Base-by-base conservation (phyloP, 306 rosid species). In the Vigna angularis region DNA sequence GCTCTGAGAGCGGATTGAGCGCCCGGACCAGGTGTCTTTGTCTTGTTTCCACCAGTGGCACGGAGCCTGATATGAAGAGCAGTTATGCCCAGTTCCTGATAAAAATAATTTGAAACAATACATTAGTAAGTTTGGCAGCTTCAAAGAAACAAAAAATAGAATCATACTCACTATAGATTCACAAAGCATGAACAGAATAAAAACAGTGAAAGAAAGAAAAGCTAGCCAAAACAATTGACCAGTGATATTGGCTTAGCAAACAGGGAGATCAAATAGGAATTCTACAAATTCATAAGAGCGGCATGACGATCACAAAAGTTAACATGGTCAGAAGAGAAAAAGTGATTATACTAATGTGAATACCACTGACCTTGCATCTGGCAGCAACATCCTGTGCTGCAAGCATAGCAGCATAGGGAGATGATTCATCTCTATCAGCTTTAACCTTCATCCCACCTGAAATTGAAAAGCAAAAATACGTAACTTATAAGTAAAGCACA, bases 391-490 rank as follows among this genome's bases (percentile, higher is more conserved):
- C 98, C 30, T 90, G 98, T 1, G 98, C 97, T 1, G 97, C 97
- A 89, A 93, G 94, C 98, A 93, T 91, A 51, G 98, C 97, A 10
- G 96, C 98, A 73, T 93, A 93, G 0, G 98, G 98, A 3, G 97
- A 91, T 9, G 98, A 93, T 67, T 93, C 98, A 72, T 93, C 98
- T 73, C 97, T 85, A 71, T 91, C 97, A 17, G 96, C 98, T 44
- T 93, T 93, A 66, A 91, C 97, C 90, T 93, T 93, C 98, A 93
- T 93, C 14, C 98, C 98, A 79, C 97, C 97, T 93, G 68, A 32
- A 62, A 45, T 32, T 3, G 16, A 65, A 4, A 20, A 20, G 49
- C 32, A 36, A 42, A 53, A 1, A 3, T 17, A 69, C 13, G 28
- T 26, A 26, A 26, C 28, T 26, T 26, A 26, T 26, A 16, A 36